Percentiles rank a stretch among this genome's conserved stretches.
These are phyloP conservation scores for Microstroma glucosiphilum DNA, from an alignment of 1,284 basidiomycete genomes.

Conservation along the genomic window DNA sequence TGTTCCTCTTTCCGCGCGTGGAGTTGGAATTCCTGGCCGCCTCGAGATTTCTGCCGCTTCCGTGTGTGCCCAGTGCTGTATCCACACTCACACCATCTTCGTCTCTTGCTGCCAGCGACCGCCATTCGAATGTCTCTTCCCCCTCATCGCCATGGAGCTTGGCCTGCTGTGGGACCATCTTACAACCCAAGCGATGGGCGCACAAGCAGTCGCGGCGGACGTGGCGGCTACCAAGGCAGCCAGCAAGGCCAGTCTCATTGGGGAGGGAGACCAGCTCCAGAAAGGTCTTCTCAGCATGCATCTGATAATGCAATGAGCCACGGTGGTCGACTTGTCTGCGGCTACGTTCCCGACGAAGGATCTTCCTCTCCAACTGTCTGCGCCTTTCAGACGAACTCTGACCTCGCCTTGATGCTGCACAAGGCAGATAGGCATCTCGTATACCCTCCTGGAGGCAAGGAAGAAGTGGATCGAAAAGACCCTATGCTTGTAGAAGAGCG, in stretches of 20 bases:
- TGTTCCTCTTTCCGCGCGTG: no score
- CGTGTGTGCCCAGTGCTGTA: no score
- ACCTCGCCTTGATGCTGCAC: slow-evolving; percentile 36
- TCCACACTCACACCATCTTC: no score
- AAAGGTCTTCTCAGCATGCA: not conserved
- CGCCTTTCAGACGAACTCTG: slow-evolving; percentile 21
- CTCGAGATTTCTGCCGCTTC: no score
- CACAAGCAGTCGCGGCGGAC: slow-evolving; percentile 14
- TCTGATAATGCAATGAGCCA: slow-evolving; percentile 10
- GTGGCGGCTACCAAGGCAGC: slow-evolving; percentile 12
- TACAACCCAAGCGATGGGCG: slow-evolving; percentile 15
- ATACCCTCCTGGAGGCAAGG: slow-evolving; percentile 41
- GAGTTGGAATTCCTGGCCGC: no score
- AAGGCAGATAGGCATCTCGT: slow-evolving; percentile 45
- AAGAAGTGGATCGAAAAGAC: slow-evolving; percentile 35
- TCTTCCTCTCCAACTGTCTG: slow-evolving; percentile 12
- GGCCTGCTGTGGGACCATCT: not conserved
- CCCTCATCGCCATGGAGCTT: not conserved
- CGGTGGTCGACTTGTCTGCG: slow-evolving; percentile 9
- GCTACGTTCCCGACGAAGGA: slow-evolving; percentile 12
- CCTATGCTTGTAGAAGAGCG: slow-evolving; percentile 43
- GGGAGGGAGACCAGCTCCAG: not conserved
- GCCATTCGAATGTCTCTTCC: not conserved
- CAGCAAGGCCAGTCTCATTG: slow-evolving; percentile 3
- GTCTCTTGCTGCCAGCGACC: no score